These are phyloP conservation scores for Picea sitchensis DNA, from an alignment of 75 land plant species.

Conservation along the genomic window DNA sequence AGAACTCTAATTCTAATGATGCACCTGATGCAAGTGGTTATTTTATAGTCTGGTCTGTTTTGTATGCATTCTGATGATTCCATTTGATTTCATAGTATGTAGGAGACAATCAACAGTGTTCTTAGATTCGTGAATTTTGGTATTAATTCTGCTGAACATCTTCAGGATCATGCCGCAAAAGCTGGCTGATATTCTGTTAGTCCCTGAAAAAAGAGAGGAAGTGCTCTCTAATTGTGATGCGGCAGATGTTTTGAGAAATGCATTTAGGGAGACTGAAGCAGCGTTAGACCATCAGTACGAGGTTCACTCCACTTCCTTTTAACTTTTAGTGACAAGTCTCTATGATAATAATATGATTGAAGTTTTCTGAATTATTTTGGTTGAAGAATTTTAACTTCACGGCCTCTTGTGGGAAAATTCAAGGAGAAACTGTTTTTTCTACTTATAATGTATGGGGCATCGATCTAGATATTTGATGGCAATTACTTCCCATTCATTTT, in stretches of 20 bases:
- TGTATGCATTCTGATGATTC: not conserved
- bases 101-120: not conserved
- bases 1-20: not conserved
- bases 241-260: constrained; percentile 80
- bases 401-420: not conserved
- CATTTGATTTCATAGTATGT: not conserved
- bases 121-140: not conserved
- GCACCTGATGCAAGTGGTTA: no score
- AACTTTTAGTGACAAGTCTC: not conserved
- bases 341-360: not conserved
- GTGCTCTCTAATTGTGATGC: constrained; percentile 70
- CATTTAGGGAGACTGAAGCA: constrained; percentile 77
- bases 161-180: constrained; percentile 74
- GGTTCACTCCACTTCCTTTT: constrained; percentile 36
- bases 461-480: not conserved
- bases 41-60: not conserved
- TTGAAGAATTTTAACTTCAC: not conserved
- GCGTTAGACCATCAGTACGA: constrained; percentile 77
- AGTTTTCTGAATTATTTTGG: not conserved
- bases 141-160: not conserved
- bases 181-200: constrained; percentile 53
- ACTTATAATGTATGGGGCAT: not conserved
- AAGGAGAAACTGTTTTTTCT: not conserved
- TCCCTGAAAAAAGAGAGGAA: constrained; percentile 39
- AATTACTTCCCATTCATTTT: not conserved